Evolutionary conservation across 345 rosid species (phyloP), one percentile per base, ranked within the genome.

Genomic region (Salix viminalis): DNA sequence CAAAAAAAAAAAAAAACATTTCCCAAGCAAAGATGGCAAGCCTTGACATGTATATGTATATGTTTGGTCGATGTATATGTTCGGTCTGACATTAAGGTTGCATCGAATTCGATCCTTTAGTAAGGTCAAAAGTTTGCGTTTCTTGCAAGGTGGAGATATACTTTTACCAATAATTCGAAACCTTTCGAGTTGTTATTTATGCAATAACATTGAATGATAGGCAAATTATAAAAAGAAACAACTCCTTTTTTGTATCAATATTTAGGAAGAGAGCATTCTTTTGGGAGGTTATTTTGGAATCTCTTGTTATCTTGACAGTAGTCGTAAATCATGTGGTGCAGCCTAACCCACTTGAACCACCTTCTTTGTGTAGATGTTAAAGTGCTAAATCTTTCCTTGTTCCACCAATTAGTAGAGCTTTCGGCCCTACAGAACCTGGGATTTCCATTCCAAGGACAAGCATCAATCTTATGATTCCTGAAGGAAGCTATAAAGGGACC

Each of bases 321-420:
- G 54, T 92, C 98, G 84, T 94, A 92, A 65, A 92, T 77, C 89
- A 94, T 56, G 56, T 87, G 90, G 78, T 94, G 85, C 71, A 84
- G 86, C 79, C 93, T 84, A 14, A 91, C 98, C 97, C 98, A 94
- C 77, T 90, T 87, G 86, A 86, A 87, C 96, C 92, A 87, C 79
- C 93, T 88, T 74, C 85, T 89, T 71, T 94, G 92, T 6, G 50
- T 74, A 77, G 83, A 50, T 41, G 89, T 89, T 5, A 94, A 78
- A 42, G 88, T 84, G 71, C 81, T 83, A 54, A 75, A 90, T 7
- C 76, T 74, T 2, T 79, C 67, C 44, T 80, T 76, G 84, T 92
- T 88, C 98, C 98, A 94, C 98, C 97, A 92, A 52, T 90, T 90
- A 4, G 76, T 62, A 18, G 84, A 34, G 78, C 85, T 86, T 44